Conservation (phyloP, 805 yeast species). For the Candida koratica region DNA sequence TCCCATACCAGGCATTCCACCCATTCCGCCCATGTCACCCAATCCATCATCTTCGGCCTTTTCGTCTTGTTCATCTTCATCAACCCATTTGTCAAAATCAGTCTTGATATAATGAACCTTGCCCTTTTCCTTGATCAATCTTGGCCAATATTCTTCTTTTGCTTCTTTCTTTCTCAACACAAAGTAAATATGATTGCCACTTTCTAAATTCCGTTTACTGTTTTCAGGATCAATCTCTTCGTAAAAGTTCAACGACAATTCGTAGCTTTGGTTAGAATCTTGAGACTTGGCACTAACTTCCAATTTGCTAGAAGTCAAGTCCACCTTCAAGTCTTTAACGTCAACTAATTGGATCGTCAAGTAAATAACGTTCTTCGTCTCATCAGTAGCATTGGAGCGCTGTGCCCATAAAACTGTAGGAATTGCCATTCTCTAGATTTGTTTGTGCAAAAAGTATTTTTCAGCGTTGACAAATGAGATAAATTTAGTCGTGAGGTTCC, state of each 20-base stretch:
- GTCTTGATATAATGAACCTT: conserved; percentile 81
- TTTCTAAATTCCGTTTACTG: conserved; percentile 51
- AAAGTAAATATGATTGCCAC: conserved; percentile 60
- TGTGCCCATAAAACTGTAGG: conserved; percentile 91
- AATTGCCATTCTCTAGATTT: conserved; percentile 3
- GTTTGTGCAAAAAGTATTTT: neutral
- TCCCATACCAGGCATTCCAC: conserved; percentile 29
- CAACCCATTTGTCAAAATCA: conserved; percentile 97
- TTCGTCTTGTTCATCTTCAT: conserved; percentile 95
- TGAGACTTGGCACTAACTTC: conserved; percentile 45
- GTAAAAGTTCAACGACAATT: conserved; percentile 68
- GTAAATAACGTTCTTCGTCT: conserved; percentile 68
- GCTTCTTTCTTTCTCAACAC: conserved; percentile 66
- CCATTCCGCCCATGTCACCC: conserved; percentile 26
- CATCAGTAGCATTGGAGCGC: conserved; percentile 75
- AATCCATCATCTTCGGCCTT: conserved; percentile 42
- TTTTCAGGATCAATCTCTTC: conserved; percentile 67
- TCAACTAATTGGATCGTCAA: conserved; percentile 74
- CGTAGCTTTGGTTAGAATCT: conserved; percentile 47
- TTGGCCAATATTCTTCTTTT: conserved; percentile 87
- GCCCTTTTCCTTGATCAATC: conserved; percentile 82
- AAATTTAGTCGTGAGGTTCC: conserved; percentile 2
- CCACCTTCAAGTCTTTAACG: conserved; percentile 57
- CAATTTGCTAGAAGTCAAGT: conserved; percentile 53
- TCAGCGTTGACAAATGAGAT: conserved; percentile 2